Base-by-base conservation (phyloP, 768 basidiomycete genomes). In the Coprinopsis cinerea region DNA sequence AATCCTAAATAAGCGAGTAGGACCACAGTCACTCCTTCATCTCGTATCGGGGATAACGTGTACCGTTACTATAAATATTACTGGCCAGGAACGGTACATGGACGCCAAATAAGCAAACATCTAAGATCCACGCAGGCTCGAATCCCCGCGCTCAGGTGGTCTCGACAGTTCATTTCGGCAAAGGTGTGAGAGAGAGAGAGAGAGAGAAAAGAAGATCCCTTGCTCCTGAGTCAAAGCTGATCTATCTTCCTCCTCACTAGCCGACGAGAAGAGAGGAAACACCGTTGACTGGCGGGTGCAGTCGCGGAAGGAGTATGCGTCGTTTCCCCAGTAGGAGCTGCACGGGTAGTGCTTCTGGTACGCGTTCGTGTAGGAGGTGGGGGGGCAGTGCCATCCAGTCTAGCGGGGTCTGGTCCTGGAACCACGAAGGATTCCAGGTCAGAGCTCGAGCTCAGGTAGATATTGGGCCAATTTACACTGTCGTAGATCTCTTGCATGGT, bases 361-460 rank as follows among this genome's bases (percentile, higher is more conserved):
- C 28, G 24, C 27, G 22, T 26, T 11, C 34, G 34, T 41, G 52
- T 37, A 26, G 39, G 40, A 44, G 44, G 9, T 15, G 48, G 52
- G 44, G 62, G 59, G 48, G 53, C 46, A 48, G 49, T 62, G 41
- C 57, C 57, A 41, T 55, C 56, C 43, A 71, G 66, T 9, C 58
- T 61, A 53, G 66, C 64, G 49, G 61, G 58, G 27, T 62, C 58
- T 46, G 69, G 69, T 9, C 67, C 71, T 52, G 68, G 71, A 37
- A 70, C 61, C n/a, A 58, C 58, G 54, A 70, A 69, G 17, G 61
- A 56, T 23, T 63, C 64, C 50, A 67, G 62, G 32, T 64, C 57
- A 26, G 51, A 57, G 37, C 51, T 52, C 13, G 47, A 57, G 37
- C 51, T 52, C 13, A 52, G 37, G 48, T 67, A 69, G 41, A 71